Evolutionary conservation across 2,329 filamentous ascomycete genomes (phyloP).

Genomic region (Pseudogymnoascus sp.): DNA sequence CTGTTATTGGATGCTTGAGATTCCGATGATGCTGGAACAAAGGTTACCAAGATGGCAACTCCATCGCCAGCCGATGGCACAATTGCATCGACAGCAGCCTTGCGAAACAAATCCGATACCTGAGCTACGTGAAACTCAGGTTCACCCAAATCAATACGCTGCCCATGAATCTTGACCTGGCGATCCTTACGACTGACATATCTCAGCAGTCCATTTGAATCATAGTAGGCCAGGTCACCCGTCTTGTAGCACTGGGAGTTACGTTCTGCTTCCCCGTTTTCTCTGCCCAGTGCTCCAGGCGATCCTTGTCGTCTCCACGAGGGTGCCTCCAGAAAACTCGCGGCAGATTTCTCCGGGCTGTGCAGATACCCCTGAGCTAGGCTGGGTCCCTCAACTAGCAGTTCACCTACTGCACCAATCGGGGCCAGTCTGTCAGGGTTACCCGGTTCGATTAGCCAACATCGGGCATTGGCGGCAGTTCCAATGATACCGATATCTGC

Average conservation of each 20-base stretch:
- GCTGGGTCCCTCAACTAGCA: conserved; percentile 2
- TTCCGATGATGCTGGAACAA: not conserved
- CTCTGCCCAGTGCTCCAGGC: conserved; percentile 12
- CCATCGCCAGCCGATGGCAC: not conserved
- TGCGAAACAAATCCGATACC: not conserved
- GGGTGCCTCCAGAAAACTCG: conserved; percentile 31
- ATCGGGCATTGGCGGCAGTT: not conserved
- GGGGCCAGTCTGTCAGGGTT: conserved; percentile 9
- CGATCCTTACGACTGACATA: conserved; percentile 45
- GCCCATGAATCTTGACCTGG: conserved; percentile 51
- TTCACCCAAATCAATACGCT: conserved; percentile 55
- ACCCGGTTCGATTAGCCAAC: conserved; percentile 14
- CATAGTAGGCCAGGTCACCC: conserved; percentile 52
- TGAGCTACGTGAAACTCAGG: conserved; percentile 33
- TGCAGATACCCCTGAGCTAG: conserved; percentile 11
- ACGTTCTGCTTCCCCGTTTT: conserved; percentile 49
- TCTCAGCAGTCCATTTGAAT: conserved; percentile 51
- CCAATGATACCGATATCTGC: not conserved
- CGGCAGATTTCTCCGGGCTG: conserved; percentile 12
- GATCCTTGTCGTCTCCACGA: not conserved
- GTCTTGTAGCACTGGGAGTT: conserved; percentile 52
- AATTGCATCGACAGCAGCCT: not conserved
- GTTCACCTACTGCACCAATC: conserved; percentile 1
- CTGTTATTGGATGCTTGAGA: not conserved
- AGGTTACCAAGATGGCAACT: not conserved